Conservation (phyloP, 352 stramenopile species). For the Phytophthora hibernalis region DNA sequence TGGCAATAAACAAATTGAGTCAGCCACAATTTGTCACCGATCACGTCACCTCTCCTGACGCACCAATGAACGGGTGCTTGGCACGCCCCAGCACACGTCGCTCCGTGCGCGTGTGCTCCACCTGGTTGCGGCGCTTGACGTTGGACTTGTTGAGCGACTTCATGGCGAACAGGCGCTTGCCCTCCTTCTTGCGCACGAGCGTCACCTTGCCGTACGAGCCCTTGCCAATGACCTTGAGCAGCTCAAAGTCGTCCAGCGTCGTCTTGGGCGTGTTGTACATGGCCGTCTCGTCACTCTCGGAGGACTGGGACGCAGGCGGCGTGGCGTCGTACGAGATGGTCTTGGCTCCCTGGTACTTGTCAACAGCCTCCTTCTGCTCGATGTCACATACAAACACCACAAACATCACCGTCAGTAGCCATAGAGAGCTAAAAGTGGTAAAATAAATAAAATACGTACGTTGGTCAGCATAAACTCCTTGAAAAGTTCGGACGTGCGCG, state of each 20-base stretch:
- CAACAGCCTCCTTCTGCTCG: conserved; percentile 75
- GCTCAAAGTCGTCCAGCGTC: conserved; percentile 92
- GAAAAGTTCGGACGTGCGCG: conserved; percentile 74
- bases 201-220: conserved; percentile 93
- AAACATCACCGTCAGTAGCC: conserved; percentile 4
- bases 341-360: conserved; percentile 56
- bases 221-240: conserved; percentile 93
- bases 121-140: conserved; percentile 95
- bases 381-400: conserved; percentile 11
- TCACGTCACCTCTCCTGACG: background rate
- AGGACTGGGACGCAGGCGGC: conserved; percentile 40
- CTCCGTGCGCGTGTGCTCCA: conserved; percentile 99
- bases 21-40: background rate
- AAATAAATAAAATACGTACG: conserved; percentile 39
- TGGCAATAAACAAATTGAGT: background rate
- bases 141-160: conserved; percentile 93
- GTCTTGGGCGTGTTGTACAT: conserved; percentile 91
- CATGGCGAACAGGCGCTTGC: conserved; percentile 82
- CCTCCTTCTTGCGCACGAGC: conserved; percentile 87
- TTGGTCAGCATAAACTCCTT: conserved; percentile 85
- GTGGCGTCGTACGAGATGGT: conserved; percentile 51
- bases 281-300: conserved; percentile 39
- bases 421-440: conserved; percentile 17
- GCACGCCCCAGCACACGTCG: conserved; percentile 87
- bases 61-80: conserved; percentile 91